Evolutionary conservation across 2,329 filamentous ascomycete species (phyloP).

Genomic region (Ophiognomonia clavigignenti-juglandacearum): DNA sequence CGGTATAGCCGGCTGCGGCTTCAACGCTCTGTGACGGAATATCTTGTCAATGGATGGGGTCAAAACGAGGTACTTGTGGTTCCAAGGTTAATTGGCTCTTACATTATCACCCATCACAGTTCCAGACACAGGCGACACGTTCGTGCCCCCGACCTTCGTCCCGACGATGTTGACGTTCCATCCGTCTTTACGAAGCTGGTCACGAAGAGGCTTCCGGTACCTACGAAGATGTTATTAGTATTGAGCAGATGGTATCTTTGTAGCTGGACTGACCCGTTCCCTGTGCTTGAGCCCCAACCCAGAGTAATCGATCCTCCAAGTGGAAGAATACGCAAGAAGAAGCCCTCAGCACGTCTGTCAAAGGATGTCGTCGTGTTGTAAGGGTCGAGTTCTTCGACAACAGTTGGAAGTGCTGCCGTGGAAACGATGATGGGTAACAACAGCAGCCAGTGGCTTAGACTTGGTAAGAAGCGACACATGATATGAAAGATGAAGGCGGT

Average conservation of each 20-base stretch:
- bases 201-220: slow-evolving; percentile 20
- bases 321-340: neutral
- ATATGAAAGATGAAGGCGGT: no score
- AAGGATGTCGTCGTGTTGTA: no score
- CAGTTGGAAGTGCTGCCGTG: no score
- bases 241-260: neutral
- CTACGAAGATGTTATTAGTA: neutral
- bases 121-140: neutral
- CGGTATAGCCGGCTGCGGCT: slow-evolving; percentile 11
- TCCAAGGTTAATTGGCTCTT: no score
- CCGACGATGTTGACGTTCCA: slow-evolving; percentile 25
- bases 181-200: slow-evolving; percentile 19
- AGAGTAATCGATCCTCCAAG: neutral
- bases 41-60: no score
- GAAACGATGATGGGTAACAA: no score
- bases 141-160: slow-evolving; percentile 14
- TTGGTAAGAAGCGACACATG: no score
- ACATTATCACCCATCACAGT: slow-evolving; percentile 22
- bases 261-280: neutral
- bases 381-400: no score
- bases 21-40: slow-evolving; percentile 2
- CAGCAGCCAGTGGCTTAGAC: no score
- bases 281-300: neutral
- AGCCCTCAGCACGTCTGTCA: neutral
- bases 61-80: no score